Evolutionary conservation across 2,329 filamentous ascomycete genomes (phyloP).

Genomic region (Fusarium fracticaudum): DNA sequence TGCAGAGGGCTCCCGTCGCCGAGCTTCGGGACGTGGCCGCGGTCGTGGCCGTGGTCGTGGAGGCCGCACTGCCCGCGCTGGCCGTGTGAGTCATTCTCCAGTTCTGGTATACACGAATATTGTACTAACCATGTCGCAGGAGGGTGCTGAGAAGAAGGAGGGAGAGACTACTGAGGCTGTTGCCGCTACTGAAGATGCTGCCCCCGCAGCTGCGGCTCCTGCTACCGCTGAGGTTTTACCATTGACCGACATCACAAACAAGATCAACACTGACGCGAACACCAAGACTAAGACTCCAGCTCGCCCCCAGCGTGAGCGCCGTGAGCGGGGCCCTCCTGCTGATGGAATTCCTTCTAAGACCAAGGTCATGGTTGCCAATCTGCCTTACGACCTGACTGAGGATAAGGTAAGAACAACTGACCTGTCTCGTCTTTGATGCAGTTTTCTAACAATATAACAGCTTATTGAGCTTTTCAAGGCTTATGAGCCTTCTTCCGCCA

Average conservation of each 20-base stretch:
- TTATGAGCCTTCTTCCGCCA: conserved; percentile 93
- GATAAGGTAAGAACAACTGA: conserved; percentile 76
- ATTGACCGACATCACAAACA: conserved; percentile 70
- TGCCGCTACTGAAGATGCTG: conserved; percentile 57
- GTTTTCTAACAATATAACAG: conserved; percentile 59
- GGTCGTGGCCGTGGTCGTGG: conserved; percentile 76
- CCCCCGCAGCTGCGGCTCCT: conserved; percentile 54
- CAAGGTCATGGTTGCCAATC: conserved; percentile 99
- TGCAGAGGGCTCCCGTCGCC: conserved; percentile 72
- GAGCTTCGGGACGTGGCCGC: conserved; percentile 71
- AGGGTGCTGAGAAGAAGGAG: conserved; percentile 58
- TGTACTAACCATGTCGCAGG: conserved; percentile 39
- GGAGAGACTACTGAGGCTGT: conserved; percentile 51
- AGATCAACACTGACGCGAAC: conserved; percentile 65
- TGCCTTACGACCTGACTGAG: conserved; percentile 97
- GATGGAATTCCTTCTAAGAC: conserved; percentile 98
- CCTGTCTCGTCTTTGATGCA: background rate
- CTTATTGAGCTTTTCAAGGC: conserved; percentile 96
- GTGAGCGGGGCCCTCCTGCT: conserved; percentile 92
- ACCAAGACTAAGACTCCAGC: conserved; percentile 67
- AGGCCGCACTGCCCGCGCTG: conserved; percentile 70
- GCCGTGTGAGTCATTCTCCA: conserved; percentile 51
- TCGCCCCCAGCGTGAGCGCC: conserved; percentile 68
- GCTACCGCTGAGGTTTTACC: conserved; percentile 64
- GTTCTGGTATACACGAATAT: background rate